Conservation (phyloP, 139 green algal genomes). For the Chlamydomonas asymmetrica region DNA sequence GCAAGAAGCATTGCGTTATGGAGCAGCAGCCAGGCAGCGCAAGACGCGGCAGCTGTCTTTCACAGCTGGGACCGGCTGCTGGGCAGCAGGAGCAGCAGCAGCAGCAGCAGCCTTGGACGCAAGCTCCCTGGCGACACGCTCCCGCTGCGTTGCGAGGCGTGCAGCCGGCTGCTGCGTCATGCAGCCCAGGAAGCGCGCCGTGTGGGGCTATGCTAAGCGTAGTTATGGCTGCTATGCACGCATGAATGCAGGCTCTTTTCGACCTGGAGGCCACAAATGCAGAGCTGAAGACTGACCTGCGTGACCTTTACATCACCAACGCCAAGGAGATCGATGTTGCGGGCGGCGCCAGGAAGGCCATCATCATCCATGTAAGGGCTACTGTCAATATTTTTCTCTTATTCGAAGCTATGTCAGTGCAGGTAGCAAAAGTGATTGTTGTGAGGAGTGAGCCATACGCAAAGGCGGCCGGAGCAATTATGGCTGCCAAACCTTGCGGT, state of each 20-base stretch:
- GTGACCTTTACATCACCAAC: constrained; percentile 96
- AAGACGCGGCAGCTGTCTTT: no score
- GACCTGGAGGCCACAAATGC: constrained; percentile 98
- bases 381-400: not conserved
- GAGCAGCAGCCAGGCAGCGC: no score
- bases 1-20: not conserved
- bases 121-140: no score
- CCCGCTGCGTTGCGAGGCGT: no score
- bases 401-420: not conserved
- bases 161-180: no score
- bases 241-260: constrained; percentile 90
- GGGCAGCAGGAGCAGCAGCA: no score
- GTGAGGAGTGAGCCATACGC: not conserved
- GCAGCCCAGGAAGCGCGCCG: no score
- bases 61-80: no score
- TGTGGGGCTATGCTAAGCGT: no score
- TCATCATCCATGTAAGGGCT: constrained; percentile 94
- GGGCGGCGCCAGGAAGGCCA: constrained; percentile 83
- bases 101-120: no score
- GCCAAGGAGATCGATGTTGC: constrained; percentile 93
- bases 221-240: no score
- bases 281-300: constrained; percentile 97
- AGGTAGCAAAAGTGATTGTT: not conserved
- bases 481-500: not conserved
- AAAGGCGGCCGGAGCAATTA: not conserved